phyloP scores from a whole-genome alignment of 805 yeast species.

The Cyberlindnera sargentensis region DNA sequence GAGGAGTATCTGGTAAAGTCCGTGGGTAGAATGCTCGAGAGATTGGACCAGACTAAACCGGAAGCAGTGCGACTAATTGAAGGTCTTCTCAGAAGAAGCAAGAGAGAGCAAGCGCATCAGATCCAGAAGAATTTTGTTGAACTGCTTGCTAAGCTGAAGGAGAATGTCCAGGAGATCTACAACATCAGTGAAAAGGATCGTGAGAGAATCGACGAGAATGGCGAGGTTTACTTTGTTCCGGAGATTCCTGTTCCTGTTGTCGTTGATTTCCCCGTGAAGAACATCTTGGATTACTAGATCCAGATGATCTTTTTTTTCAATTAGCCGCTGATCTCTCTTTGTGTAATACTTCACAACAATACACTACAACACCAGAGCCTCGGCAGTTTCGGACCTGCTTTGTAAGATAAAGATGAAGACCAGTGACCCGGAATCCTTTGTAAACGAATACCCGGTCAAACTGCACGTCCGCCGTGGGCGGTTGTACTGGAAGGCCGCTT shows the following conservation, averaged over 20 bases:
- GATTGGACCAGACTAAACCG: conserved; percentile 63
- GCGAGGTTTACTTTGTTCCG: conserved; percentile 70
- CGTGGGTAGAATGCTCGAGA: conserved; percentile 78
- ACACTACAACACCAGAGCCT: no score
- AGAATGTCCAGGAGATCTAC: conserved; percentile 70
- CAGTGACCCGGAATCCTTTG: no score
- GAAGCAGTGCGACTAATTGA: conserved; percentile 74
- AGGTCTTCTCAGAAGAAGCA: conserved; percentile 64
- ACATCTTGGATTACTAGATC: conserved; percentile 49
- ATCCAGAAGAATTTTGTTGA: conserved; percentile 63
- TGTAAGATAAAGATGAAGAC: no score
- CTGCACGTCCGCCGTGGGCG: no score
- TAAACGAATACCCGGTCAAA: no score
- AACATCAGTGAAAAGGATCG: conserved; percentile 77
- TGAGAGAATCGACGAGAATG: conserved; percentile 84
- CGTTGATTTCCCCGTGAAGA: conserved; percentile 51
- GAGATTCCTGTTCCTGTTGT: conserved; percentile 69
- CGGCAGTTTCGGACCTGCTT: no score
- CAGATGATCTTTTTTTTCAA: no score
- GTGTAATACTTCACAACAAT: no score
- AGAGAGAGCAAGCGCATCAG: conserved; percentile 75
- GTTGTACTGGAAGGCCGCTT: no score
- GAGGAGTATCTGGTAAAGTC: conserved; percentile 91
- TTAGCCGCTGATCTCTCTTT: no score
- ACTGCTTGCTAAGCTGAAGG: conserved; percentile 46